Evolutionary conservation across 2,329 filamentous ascomycete genomes (phyloP).

Genomic region (Colletotrichum echinochloae): DNA sequence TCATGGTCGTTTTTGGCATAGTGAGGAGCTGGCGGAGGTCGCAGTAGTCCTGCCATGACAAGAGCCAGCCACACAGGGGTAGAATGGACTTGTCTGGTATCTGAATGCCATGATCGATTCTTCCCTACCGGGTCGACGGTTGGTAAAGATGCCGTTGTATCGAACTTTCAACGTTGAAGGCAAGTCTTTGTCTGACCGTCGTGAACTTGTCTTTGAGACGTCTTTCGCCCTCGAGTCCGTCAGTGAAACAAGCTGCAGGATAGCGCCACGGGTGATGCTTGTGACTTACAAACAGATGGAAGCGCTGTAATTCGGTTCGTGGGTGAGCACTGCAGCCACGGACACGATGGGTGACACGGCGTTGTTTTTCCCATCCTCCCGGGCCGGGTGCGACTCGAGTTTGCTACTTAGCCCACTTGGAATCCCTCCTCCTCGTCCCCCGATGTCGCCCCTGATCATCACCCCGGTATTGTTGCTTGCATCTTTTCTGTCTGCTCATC

Average conservation of each 20-base stretch:
- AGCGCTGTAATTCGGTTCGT: slow-evolving; percentile 4
- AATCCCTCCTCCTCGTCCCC: background rate
- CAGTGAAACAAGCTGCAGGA: background rate
- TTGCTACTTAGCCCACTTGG: slow-evolving; percentile 15
- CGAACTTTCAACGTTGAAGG: background rate
- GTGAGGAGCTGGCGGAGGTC: background rate
- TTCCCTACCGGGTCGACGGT: background rate
- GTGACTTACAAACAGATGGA: background rate
- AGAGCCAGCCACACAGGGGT: background rate
- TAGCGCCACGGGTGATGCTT: background rate
- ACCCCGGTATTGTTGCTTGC: background rate
- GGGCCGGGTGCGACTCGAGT: background rate
- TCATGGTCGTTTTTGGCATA: slow-evolving; percentile 7
- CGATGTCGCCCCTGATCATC: background rate
- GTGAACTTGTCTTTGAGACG: background rate
- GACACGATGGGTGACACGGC: slow-evolving; percentile 12
- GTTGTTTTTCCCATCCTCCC: background rate
- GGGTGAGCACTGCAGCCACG: slow-evolving; percentile 2
- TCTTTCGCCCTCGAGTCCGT: slow-evolving; percentile 6
- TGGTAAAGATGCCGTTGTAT: background rate
- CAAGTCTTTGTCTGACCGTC: slow-evolving; percentile 3
- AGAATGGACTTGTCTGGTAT: background rate
- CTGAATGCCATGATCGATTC: background rate
- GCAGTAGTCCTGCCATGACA: background rate
- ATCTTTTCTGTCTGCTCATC: background rate